Evolutionary conservation across 1,139 yeast genomes (phyloP).

Genomic region (Sugiyamaella neomexicana): DNA sequence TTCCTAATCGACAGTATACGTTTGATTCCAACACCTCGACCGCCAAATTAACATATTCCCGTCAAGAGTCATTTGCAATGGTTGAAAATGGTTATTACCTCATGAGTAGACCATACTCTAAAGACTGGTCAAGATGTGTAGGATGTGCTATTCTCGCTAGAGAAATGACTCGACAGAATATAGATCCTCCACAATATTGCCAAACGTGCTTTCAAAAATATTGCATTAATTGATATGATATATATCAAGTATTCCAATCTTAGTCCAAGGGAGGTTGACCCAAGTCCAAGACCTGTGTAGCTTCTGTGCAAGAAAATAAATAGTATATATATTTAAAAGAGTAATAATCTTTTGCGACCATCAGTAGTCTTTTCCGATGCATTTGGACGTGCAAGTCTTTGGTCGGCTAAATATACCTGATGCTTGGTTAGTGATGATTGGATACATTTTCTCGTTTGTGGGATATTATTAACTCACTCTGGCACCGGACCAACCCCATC

Average conservation of each 20-base stretch:
- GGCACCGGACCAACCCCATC: slow-evolving; percentile 77
- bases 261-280: slow-evolving; percentile 1
- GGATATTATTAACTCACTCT: slow-evolving; percentile 42
- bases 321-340: slow-evolving; percentile 7
- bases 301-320: slow-evolving; percentile 2
- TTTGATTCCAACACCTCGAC: slow-evolving; percentile 51
- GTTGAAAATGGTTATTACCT: slow-evolving; percentile 56
- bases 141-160: slow-evolving; percentile 80
- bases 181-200: slow-evolving; percentile 65
- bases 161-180: slow-evolving; percentile 63
- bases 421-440: slow-evolving; percentile 4
- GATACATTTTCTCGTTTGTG: neutral
- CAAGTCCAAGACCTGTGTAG: no score
- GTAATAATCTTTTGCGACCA: slow-evolving; percentile 1
- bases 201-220: slow-evolving; percentile 61
- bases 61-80: slow-evolving; percentile 48
- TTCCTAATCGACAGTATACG: slow-evolving; percentile 54
- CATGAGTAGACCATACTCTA: slow-evolving; percentile 46
- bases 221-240: slow-evolving; percentile 46
- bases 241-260: neutral
- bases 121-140: slow-evolving; percentile 70
- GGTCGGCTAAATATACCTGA: slow-evolving; percentile 20
- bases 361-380: slow-evolving; percentile 3
- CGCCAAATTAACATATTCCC: slow-evolving; percentile 46
- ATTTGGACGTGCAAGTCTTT: slow-evolving; percentile 15